Conservation (phyloP, 805 yeast species). For the Starmerella etchellsii region DNA sequence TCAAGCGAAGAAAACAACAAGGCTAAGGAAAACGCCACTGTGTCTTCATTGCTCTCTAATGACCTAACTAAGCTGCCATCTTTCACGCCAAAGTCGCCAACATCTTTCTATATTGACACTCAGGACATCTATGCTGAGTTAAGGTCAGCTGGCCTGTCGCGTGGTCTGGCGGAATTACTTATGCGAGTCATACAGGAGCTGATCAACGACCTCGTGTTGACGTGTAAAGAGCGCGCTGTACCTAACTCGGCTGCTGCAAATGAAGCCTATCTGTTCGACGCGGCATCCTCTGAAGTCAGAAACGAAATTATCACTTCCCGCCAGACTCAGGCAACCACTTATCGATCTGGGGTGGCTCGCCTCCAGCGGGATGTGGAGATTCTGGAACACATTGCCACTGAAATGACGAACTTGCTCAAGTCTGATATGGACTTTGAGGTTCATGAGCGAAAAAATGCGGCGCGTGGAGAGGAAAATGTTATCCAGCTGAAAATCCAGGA, state of each 20-base stretch:
- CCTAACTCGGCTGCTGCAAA: conserved; percentile 63
- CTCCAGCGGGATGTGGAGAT: conserved; percentile 61
- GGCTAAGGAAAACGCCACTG: too few relatives aligned
- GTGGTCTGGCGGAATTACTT: conserved; percentile 47
- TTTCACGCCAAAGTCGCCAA: not conserved
- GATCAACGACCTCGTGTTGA: conserved; percentile 26
- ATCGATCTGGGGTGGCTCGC: conserved; percentile 51
- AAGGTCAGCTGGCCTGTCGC: conserved; percentile 43
- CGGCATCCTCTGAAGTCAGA: conserved; percentile 76
- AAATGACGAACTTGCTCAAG: conserved; percentile 43
- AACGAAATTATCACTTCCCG: conserved; percentile 66
- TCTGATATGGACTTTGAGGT: conserved; percentile 74
- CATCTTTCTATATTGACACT: conserved; percentile 40
- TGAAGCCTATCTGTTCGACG: conserved; percentile 77
- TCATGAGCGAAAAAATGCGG: conserved; percentile 75
- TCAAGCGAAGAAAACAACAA: too few relatives aligned
- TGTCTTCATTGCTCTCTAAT: too few relatives aligned
- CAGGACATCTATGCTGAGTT: conserved; percentile 46
- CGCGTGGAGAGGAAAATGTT: conserved; percentile 57
- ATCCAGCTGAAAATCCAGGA: conserved; percentile 65
- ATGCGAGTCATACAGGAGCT: conserved; percentile 34
- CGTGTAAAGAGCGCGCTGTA: conserved; percentile 27
- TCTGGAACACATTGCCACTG: conserved; percentile 64
- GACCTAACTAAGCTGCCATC: not conserved
- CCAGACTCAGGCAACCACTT: conserved; percentile 53